Conservation (phyloP, 1,139 yeast species). For the Keqinozyma sinolaborantium region DNA sequence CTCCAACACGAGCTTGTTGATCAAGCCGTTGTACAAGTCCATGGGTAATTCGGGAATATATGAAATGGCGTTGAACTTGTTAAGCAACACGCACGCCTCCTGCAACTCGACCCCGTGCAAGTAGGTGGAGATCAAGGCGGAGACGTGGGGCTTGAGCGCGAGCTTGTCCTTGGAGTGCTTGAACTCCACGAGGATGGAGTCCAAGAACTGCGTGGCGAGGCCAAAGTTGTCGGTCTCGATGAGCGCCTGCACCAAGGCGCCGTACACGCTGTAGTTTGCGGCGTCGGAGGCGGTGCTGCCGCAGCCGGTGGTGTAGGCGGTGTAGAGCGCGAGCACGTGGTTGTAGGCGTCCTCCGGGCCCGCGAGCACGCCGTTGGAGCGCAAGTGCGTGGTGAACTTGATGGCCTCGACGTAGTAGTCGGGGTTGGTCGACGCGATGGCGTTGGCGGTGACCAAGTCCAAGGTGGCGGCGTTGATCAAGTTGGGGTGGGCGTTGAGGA, state of each 20-base stretch:
- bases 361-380: slow-evolving; percentile 13
- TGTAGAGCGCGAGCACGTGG: slow-evolving; percentile 25
- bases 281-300: slow-evolving; percentile 12
- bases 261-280: slow-evolving; percentile 45
- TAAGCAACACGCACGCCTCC: slow-evolving; percentile 24
- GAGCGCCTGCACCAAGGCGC: slow-evolving; percentile 48
- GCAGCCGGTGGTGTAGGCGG: slow-evolving; percentile 15
- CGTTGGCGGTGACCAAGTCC: slow-evolving; percentile 12
- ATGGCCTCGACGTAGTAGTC: slow-evolving; percentile 17
- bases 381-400: slow-evolving; percentile 21
- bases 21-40: slow-evolving; percentile 27
- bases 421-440: slow-evolving; percentile 8
- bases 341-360: slow-evolving; percentile 19
- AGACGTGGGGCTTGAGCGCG: slow-evolving; percentile 20
- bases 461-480: slow-evolving; percentile 21
- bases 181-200: slow-evolving; percentile 34
- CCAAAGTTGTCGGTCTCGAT: slow-evolving; percentile 45
- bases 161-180: slow-evolving; percentile 14
- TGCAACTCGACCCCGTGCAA: slow-evolving; percentile 18
- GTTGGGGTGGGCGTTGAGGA: slow-evolving; percentile 25
- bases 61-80: slow-evolving; percentile 26
- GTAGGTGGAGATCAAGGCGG: slow-evolving; percentile 30
- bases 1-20: slow-evolving; percentile 19
- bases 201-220: slow-evolving; percentile 55
- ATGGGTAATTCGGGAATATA: slow-evolving; percentile 39